A percentile compares a stretch with the other conserved stretches of the same genome.
phyloP scores from a whole-genome alignment of 2,329 filamentous ascomycete genomes.

The Aspergillus texensis region DNA sequence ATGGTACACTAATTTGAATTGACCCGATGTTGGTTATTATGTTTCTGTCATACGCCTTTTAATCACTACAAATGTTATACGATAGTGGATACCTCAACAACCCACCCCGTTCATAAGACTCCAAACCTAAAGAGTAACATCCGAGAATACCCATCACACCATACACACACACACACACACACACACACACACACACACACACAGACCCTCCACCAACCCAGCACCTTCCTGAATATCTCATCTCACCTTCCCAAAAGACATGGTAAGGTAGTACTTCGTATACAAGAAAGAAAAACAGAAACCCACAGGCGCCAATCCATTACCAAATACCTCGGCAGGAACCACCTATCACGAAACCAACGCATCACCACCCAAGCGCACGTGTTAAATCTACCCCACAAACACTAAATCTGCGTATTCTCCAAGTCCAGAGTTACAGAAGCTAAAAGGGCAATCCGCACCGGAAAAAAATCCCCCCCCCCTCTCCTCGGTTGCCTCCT shows the following conservation, averaged over 20 bases:
- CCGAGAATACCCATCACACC: conserved; percentile 1
- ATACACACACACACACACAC: neutral
- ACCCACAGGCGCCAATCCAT: neutral
- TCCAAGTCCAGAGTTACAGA: neutral
- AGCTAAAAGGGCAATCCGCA: neutral
- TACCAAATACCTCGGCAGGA: conserved; percentile 4
- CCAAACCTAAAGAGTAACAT: neutral
- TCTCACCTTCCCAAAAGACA: neutral
- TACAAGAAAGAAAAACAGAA: neutral
- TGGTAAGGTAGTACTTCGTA: neutral
- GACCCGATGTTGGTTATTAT: neutral
- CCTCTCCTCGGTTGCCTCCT: neutral
- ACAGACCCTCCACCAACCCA: neutral
- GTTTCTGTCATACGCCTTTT: neutral
- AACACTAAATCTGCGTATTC: neutral
- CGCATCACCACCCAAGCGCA: neutral
- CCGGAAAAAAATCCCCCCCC: neutral
- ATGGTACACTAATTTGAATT: neutral
- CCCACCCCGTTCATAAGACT: neutral
- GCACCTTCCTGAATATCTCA: neutral
- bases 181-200: neutral
- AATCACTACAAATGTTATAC: neutral
- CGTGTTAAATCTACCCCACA: neutral
- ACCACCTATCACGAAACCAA: neutral
- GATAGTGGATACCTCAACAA: neutral